Evolutionary conservation across 164 flowering plant species (phyloP).

Genomic region (Pachysandra terminalis): DNA sequence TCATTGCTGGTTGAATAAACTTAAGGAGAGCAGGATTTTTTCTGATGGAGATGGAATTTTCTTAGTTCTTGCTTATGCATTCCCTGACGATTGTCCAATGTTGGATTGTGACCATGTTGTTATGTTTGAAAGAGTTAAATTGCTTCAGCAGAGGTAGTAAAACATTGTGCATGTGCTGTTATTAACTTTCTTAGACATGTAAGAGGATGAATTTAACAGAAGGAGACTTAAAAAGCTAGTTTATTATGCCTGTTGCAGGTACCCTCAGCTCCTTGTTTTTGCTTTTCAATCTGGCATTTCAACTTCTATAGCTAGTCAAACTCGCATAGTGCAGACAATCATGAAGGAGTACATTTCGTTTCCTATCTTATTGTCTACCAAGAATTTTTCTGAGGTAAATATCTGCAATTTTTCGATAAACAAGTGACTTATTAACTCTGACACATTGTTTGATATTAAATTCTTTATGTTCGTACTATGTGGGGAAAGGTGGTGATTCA

Average conservation of each 20-base stretch:
- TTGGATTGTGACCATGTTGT: slow-evolving; percentile 17
- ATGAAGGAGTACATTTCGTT: slow-evolving; percentile 63
- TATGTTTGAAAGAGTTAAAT: slow-evolving; percentile 57
- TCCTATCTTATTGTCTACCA: slow-evolving; percentile 59
- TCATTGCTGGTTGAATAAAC: slow-evolving; percentile 72
- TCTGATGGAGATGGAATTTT: slow-evolving; percentile 38
- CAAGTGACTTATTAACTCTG: too few species aligned
- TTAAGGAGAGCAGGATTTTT: slow-evolving; percentile 21
- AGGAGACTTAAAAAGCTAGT: neutral
- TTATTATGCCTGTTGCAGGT: slow-evolving; percentile 38
- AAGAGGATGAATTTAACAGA: neutral
- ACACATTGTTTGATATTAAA: too few species aligned
- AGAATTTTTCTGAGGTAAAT: slow-evolving; percentile 51
- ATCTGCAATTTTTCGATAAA: too few species aligned
- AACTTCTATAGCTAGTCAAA: slow-evolving; percentile 23
- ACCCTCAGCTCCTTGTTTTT: slow-evolving; percentile 49
- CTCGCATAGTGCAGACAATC: slow-evolving; percentile 32
- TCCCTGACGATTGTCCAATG: slow-evolving; percentile 22
- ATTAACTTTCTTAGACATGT: slow-evolving; percentile 1
- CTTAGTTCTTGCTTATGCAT: slow-evolving; percentile 47
- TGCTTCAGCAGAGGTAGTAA: slow-evolving; percentile 71
- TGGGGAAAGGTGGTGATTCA: too few species aligned
- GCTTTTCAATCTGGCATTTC: slow-evolving; percentile 50
- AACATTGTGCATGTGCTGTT: slow-evolving; percentile 3
- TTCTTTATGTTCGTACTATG: too few species aligned